phyloP scores from a whole-genome alignment of 2,329 filamentous ascomycete genomes.

The Akanthomyces uredinophilus region DNA sequence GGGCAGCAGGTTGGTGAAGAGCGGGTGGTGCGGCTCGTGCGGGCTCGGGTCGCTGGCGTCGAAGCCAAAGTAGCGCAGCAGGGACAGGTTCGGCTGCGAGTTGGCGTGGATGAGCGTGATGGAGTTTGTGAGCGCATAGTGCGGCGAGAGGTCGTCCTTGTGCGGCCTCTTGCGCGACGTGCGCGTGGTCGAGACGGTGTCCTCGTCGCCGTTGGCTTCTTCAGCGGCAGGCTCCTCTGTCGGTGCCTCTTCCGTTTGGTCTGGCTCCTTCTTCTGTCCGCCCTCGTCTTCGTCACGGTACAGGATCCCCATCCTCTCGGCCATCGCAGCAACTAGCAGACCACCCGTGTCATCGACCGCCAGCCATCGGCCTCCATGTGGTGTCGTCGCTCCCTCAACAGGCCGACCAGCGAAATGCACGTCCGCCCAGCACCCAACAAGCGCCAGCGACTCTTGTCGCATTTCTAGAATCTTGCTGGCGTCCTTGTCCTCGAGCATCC shows the following conservation, averaged over 20 bases:
- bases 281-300: constrained; percentile 41
- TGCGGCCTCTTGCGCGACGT: constrained; percentile 25
- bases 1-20: constrained; percentile 74
- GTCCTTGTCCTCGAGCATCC: constrained; percentile 76
- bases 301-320: constrained; percentile 82
- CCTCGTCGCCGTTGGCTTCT: constrained; percentile 15
- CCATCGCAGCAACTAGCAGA: constrained; percentile 73
- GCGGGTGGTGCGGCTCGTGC: constrained; percentile 62
- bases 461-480: constrained; percentile 77
- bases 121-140: constrained; percentile 67
- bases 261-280: constrained; percentile 6
- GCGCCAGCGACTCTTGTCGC: constrained; percentile 73
- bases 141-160: constrained; percentile 52
- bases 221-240: neutral
- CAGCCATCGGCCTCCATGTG: constrained; percentile 58
- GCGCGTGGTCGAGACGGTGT: neutral
- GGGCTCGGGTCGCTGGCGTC: constrained; percentile 62
- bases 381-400: constrained; percentile 21
- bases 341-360: constrained; percentile 85
- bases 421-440: constrained; percentile 86
- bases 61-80: constrained; percentile 86
- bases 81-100: constrained; percentile 78
- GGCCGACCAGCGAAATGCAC: constrained; percentile 57
- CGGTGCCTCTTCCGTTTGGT: constrained; percentile 10
- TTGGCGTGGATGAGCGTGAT: constrained; percentile 77